These are phyloP conservation scores for Cenchrus fungigraminus DNA, from an alignment of 176 grass and related monocot species.

Conservation along the genomic window DNA sequence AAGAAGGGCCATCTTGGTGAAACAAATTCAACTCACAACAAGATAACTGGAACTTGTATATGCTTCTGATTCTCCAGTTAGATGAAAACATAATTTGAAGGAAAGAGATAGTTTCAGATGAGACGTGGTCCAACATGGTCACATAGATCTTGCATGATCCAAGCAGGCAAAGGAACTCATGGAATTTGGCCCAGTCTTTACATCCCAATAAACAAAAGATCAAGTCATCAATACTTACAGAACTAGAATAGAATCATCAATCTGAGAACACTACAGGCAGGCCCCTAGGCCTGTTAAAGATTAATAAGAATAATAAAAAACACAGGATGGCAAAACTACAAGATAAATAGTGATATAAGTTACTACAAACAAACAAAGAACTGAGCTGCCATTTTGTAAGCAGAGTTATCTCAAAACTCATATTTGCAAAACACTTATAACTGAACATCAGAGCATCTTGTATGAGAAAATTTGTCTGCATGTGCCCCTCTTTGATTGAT, in stretches of 20 bases:
- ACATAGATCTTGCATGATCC: slow-evolving; percentile 24
- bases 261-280: slow-evolving; percentile 10
- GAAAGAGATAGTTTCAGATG: not conserved
- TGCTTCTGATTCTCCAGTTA: not conserved
- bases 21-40: not conserved
- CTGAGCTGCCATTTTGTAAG: not conserved
- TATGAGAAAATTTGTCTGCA: not conserved
- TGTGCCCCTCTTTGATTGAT: not conserved
- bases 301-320: not conserved
- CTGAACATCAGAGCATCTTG: not conserved
- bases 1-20: not conserved
- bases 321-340: not conserved
- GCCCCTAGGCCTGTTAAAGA: not conserved
- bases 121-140: not conserved
- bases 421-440: not conserved
- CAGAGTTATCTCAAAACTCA: not conserved
- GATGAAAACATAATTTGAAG: slow-evolving; percentile 14
- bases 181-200: not conserved
- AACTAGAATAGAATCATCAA: slow-evolving; percentile 12
- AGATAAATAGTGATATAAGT: not conserved
- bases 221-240: not conserved
- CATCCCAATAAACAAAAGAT: not conserved
- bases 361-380: not conserved
- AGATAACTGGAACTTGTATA: not conserved
- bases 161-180: slow-evolving; percentile 29